Evolutionary conservation across 2,329 filamentous ascomycete genomes (phyloP).

Genomic region (Trichophyton mentagrophytes): DNA sequence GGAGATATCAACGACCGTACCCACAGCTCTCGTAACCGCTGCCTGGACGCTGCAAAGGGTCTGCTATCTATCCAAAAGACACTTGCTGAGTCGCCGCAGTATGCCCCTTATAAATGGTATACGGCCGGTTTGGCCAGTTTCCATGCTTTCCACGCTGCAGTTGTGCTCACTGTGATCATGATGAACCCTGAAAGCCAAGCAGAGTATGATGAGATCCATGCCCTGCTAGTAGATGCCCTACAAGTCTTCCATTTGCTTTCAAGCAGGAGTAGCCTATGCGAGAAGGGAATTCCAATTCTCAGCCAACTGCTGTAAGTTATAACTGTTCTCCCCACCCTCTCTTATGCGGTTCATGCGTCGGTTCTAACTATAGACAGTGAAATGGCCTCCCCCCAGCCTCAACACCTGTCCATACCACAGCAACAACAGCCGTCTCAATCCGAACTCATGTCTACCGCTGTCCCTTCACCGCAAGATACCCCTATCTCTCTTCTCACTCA

Average conservation of each 20-base stretch:
- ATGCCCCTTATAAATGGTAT: constrained; percentile 30
- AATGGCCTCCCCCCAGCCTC: constrained; percentile 2
- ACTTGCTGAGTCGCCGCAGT: constrained; percentile 21
- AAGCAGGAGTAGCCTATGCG: constrained; percentile 25
- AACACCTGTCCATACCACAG: not conserved
- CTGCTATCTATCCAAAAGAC: constrained; percentile 25
- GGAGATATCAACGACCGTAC: constrained; percentile 22
- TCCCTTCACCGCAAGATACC: not conserved
- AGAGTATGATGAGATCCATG: constrained; percentile 22
- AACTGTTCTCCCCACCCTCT: too few relatives aligned
- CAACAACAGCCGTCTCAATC: not conserved
- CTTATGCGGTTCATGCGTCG: not conserved
- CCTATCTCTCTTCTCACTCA: not conserved
- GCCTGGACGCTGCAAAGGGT: constrained; percentile 23
- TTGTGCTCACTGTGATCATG: constrained; percentile 21
- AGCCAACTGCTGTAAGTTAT: constrained; percentile 22
- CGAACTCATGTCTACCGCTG: not conserved
- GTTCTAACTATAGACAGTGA: not conserved
- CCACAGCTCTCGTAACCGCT: constrained; percentile 21
- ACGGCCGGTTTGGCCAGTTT: constrained; percentile 29
- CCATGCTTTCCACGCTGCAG: constrained; percentile 30
- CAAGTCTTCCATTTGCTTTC: constrained; percentile 24
- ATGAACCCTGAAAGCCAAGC: constrained; percentile 19
- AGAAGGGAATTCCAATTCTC: constrained; percentile 25
- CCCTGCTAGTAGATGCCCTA: constrained; percentile 19